These are phyloP conservation scores for Pyronema domesticum DNA, from an alignment of 495 filamentous ascomycete genomes.

Conservation along the genomic window DNA sequence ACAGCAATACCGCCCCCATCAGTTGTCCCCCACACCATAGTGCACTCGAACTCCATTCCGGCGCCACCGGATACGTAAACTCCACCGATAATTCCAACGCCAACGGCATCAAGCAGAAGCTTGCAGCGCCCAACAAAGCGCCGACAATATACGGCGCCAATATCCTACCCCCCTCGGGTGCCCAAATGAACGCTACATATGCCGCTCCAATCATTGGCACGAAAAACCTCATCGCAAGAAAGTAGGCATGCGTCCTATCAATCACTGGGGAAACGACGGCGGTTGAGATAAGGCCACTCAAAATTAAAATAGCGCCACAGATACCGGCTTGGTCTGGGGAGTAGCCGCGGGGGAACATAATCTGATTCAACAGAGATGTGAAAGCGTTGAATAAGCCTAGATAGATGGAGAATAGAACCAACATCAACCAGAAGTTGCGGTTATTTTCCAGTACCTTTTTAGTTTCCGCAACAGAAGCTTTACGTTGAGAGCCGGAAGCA, in stretches of 20 bases:
- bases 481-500: conserved; percentile 25
- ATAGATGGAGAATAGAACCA: conserved; percentile 65
- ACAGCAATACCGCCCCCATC: conserved; percentile 64
- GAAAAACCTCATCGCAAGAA: conserved; percentile 53
- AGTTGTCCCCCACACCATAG: conserved; percentile 72
- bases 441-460: conserved; percentile 26
- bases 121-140: conserved; percentile 56
- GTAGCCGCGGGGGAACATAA: conserved; percentile 68
- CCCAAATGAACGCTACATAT: conserved; percentile 68
- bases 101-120: conserved; percentile 67
- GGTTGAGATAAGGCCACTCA: conserved; percentile 61
- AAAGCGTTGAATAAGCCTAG: conserved; percentile 86
- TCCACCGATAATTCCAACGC: conserved; percentile 76
- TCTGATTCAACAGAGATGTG: conserved; percentile 77
- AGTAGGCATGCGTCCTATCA: conserved; percentile 65
- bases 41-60: conserved; percentile 65
- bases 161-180: conserved; percentile 48
- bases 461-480: background rate
- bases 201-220: conserved; percentile 55
- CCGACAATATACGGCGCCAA: conserved; percentile 55
- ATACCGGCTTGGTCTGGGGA: conserved; percentile 69
- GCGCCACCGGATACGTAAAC: conserved; percentile 69
- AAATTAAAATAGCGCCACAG: conserved; percentile 75
- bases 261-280: conserved; percentile 65
- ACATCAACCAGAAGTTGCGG: conserved; percentile 50